Evolutionary conservation across 768 basidiomycete species (phyloP).

Genomic region (Lactifluus hygrophoroides): DNA sequence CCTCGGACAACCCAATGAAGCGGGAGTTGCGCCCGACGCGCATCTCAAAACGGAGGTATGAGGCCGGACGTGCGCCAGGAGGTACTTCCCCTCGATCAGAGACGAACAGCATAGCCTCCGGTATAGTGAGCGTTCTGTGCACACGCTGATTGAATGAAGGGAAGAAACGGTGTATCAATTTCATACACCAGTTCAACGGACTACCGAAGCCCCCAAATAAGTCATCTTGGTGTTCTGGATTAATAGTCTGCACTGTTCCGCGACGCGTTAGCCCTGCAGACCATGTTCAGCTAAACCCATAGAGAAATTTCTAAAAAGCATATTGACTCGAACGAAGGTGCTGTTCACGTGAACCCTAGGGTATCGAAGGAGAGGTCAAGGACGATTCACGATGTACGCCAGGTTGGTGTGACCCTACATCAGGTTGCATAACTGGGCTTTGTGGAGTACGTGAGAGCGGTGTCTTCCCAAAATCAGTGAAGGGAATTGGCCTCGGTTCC

Average conservation of each 20-base stretch:
- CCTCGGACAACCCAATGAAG: conserved; percentile 67
- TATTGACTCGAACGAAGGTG: neutral
- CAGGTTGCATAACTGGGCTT: neutral
- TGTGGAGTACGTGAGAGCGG: too few relatives aligned
- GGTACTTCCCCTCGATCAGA: conserved; percentile 16
- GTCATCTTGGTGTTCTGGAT: conserved; percentile 9
- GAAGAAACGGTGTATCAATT: conserved; percentile 42
- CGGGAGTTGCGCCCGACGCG: conserved; percentile 63
- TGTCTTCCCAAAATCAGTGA: neutral
- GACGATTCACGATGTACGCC: neutral
- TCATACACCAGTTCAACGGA: conserved; percentile 28
- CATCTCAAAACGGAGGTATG: conserved; percentile 26
- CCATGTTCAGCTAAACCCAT: neutral
- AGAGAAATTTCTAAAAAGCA: neutral
- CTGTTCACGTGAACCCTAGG: neutral
- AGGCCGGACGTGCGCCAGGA: conserved; percentile 25
- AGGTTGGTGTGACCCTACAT: neutral
- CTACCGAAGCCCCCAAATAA: conserved; percentile 4
- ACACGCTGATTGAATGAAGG: conserved; percentile 50
- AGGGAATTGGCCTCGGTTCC: neutral
- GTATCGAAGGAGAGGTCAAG: neutral
- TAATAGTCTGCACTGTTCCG: neutral
- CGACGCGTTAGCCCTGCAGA: neutral
- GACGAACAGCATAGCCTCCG: conserved; percentile 42
- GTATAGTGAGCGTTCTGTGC: conserved; percentile 63